Evolutionary conservation across 306 rosid genomes (phyloP).

Genomic region (Acacia acuminata): DNA sequence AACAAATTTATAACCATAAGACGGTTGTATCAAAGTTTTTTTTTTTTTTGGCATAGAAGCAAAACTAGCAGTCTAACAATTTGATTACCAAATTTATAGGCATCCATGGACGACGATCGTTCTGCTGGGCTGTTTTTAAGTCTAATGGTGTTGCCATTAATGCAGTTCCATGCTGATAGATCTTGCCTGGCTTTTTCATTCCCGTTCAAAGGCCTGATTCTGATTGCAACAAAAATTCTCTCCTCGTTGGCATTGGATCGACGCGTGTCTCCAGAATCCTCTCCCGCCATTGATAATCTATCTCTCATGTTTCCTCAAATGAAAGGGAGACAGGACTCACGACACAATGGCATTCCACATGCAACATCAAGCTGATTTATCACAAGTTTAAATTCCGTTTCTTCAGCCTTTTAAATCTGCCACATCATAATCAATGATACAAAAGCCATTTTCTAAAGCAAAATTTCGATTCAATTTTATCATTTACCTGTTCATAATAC

Average conservation of each 20-base stretch:
- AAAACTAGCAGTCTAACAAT: background rate
- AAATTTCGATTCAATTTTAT: background rate
- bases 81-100: constrained; percentile 62
- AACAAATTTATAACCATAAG: background rate
- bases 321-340: constrained; percentile 19
- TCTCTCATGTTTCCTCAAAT: constrained; percentile 7
- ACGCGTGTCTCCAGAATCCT: constrained; percentile 30
- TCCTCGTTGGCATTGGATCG: constrained; percentile 48
- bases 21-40: background rate
- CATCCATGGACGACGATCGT: constrained; percentile 44
- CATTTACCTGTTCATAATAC: background rate
- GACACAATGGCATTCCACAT: background rate
- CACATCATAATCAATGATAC: background rate
- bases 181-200: constrained; percentile 55
- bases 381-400: background rate
- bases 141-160: constrained; percentile 44
- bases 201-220: constrained; percentile 80
- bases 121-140: constrained; percentile 48
- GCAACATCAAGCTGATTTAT: background rate
- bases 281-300: constrained; percentile 13
- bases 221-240: constrained; percentile 68
- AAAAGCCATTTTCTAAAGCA: background rate
- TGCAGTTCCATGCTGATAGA: constrained; percentile 62
- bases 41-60: background rate
- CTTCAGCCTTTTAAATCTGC: constrained; percentile 22